These are phyloP conservation scores for Poa annua DNA, from an alignment of 176 grass and related monocot genomes.

Conservation along the genomic window DNA sequence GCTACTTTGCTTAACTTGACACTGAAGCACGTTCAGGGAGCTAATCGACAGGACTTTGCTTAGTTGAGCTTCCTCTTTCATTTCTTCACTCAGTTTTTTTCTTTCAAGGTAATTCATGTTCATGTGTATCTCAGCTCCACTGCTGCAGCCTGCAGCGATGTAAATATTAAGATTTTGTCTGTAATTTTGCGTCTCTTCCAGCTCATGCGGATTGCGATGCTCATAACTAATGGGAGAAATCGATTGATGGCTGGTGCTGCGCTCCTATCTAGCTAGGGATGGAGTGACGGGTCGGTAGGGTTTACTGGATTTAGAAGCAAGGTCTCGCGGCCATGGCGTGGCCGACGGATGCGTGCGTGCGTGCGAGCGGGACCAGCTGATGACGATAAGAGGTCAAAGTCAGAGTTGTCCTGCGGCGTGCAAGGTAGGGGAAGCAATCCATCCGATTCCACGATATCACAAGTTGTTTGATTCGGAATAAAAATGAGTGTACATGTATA, in stretches of 20 bases:
- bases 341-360: not conserved
- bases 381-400: constrained; percentile 36
- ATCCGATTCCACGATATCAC: too few relatives aligned
- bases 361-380: not conserved
- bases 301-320: not conserved
- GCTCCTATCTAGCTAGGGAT: not conserved
- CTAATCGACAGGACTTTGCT: too few relatives aligned
- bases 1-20: constrained; percentile 50
- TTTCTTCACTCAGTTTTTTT: not conserved
- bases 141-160: constrained; percentile 32
- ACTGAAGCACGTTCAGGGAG: not conserved
- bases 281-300: not conserved
- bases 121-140: too few relatives aligned
- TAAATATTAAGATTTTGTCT: constrained; percentile 35
- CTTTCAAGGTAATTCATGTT: not conserved
- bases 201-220: not conserved
- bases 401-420: constrained; percentile 40
- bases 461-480: too few relatives aligned
- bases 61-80: not conserved
- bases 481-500: too few relatives aligned
- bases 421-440: too few relatives aligned
- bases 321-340: not conserved
- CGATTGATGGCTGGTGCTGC: not conserved
- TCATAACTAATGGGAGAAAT: not conserved
- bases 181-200: not conserved